phyloP scores from a whole-genome alignment of 2,329 filamentous ascomycete genomes.

The Rutstroemia sydowiana region DNA sequence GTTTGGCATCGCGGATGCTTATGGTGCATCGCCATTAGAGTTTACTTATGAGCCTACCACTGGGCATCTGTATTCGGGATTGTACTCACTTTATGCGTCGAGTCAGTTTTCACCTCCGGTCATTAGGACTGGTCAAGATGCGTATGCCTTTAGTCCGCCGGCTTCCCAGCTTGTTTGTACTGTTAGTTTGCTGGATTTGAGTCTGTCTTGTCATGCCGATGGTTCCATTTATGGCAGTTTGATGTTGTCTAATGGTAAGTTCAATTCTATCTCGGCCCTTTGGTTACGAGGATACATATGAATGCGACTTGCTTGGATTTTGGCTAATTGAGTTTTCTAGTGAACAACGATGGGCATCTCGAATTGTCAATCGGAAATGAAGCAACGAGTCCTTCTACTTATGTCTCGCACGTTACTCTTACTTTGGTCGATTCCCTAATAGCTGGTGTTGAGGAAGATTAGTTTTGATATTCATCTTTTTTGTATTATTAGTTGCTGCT shows the following conservation, averaged over 20 bases:
- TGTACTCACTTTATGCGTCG: slow-evolving; percentile 1
- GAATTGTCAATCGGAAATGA: slow-evolving; percentile 3
- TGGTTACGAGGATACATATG: no score
- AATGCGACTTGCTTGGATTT: no score
- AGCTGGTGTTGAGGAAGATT: no score
- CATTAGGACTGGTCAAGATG: neutral
- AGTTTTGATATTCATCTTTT: no score
- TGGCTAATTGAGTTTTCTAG: neutral
- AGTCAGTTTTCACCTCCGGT: neutral
- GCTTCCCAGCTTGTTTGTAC: slow-evolving; percentile 1
- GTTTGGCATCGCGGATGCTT: no score
- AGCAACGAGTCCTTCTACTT: neutral
- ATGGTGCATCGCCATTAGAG: neutral
- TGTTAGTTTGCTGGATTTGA: neutral
- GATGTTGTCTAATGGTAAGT: slow-evolving; percentile 2
- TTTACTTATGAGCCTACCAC: neutral
- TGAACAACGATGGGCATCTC: neutral
- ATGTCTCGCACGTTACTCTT: neutral
- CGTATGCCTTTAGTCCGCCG: neutral
- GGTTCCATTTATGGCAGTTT: neutral
- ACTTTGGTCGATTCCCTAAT: neutral
- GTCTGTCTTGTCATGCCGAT: neutral
- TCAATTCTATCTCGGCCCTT: neutral
- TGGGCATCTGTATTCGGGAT: neutral
- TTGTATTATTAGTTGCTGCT: no score